phyloP scores from a whole-genome alignment of 306 rosid species.

The Inga oerstediana region DNA sequence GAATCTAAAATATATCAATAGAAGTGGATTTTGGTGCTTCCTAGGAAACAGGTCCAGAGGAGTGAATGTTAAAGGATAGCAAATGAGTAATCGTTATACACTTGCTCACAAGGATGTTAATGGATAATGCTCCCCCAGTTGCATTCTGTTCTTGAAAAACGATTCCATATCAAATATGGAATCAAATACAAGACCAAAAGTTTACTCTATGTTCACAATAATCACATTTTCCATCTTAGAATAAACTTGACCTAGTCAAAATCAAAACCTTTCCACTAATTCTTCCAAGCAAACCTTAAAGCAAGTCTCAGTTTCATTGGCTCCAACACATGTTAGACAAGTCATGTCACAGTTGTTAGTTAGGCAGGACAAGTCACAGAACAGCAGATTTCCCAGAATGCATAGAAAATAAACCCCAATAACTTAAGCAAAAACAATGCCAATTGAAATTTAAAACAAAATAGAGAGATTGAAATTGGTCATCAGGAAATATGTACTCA shows the following conservation, averaged over 20 bases:
- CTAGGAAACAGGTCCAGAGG: too few relatives aligned
- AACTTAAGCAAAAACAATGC: not conserved
- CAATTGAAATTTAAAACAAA: not conserved
- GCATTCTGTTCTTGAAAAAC: not conserved
- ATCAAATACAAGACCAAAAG: too few relatives aligned
- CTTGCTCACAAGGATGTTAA: too few relatives aligned
- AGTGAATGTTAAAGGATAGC: too few relatives aligned
- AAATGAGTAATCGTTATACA: too few relatives aligned
- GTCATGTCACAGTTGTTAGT: too few relatives aligned
- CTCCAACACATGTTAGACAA: not conserved
- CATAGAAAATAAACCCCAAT: not conserved
- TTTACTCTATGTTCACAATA: too few relatives aligned
- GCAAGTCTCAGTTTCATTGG: not conserved
- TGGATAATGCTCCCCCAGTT: not conserved
- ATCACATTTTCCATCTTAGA: too few relatives aligned
- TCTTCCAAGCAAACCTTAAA: too few relatives aligned
- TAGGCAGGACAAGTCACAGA: not conserved
- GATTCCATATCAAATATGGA: too few relatives aligned
- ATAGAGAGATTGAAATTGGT: not conserved
- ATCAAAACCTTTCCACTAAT: too few relatives aligned
- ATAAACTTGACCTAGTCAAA: too few relatives aligned
- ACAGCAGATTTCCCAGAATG: not conserved
- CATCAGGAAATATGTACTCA: not conserved
- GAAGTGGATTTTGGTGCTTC: not conserved
- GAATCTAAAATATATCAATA: not conserved